Conservation (phyloP, 2,329 filamentous ascomycete genomes). For the Neobulgaria alba region DNA sequence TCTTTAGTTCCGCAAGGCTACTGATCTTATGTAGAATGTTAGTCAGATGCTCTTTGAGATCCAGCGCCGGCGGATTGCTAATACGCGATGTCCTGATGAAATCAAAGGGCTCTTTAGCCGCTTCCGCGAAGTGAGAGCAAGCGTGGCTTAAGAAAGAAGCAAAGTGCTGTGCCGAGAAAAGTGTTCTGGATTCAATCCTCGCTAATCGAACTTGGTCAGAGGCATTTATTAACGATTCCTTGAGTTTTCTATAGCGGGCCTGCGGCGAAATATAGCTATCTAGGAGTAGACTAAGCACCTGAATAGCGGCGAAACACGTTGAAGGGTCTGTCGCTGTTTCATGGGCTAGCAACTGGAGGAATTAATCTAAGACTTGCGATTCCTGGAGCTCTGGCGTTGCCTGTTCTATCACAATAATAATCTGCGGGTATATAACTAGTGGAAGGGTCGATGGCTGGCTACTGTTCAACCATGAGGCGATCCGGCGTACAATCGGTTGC, state of each 20-base stretch:
- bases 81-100: conserved; percentile 7
- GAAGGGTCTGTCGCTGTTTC: neutral
- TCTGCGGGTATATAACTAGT: conserved; percentile 1
- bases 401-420: conserved; percentile 4
- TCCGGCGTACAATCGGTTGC: conserved; percentile 1
- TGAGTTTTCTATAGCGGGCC: neutral
- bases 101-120: conserved; percentile 3
- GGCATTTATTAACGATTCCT: conserved; percentile 2
- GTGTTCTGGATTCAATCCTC: conserved; percentile 1
- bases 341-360: no score
- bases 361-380: no score
- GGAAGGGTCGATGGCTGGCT: conserved; percentile 6
- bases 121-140: conserved; percentile 5
- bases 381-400: no score
- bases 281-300: conserved; percentile 4
- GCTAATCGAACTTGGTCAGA: conserved; percentile 2
- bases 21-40: conserved; percentile 6
- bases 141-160: conserved; percentile 5
- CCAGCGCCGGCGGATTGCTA: conserved; percentile 3
- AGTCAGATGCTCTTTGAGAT: conserved; percentile 6
- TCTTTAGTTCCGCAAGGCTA: conserved; percentile 5
- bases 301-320: conserved; percentile 2
- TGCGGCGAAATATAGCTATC: neutral
- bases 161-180: conserved; percentile 8
- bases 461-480: conserved; percentile 8